These are phyloP conservation scores for Melanomma pulvis-pyrius DNA, from an alignment of 495 filamentous ascomycete genomes.

Conservation along the genomic window DNA sequence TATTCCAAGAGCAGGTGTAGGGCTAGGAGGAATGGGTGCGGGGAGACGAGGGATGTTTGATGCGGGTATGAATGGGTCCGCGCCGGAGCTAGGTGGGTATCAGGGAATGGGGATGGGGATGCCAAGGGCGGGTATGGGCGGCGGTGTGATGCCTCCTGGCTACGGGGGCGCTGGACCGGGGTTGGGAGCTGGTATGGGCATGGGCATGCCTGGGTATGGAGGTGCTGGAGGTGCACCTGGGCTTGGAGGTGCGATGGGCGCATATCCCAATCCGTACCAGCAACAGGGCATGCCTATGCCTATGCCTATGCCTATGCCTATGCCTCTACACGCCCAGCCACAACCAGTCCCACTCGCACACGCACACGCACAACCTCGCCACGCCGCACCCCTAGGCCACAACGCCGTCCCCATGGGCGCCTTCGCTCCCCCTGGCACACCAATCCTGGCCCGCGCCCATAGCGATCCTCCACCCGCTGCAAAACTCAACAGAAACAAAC, in stretches of 20 bases:
- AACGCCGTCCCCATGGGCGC: slow-evolving; percentile 9
- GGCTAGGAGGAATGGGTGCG: background rate
- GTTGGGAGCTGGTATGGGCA: background rate
- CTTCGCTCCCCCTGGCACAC: background rate
- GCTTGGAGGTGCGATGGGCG: background rate
- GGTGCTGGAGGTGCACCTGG: background rate
- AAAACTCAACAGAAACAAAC: background rate
- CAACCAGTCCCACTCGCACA: background rate
- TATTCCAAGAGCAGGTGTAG: background rate
- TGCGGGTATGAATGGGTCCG: background rate
- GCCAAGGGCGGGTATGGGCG: background rate
- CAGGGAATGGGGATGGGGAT: background rate
- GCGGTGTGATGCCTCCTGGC: background rate
- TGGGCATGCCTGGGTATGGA: background rate
- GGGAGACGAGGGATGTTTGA: background rate
- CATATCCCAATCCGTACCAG: background rate
- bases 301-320: background rate
- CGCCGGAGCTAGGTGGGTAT: background rate
- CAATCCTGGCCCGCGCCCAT: background rate
- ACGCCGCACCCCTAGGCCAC: background rate
- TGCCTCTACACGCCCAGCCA: background rate
- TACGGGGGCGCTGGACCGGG: background rate
- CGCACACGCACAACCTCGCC: background rate
- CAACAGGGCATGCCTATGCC: background rate
- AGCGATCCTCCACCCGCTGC: background rate